These are phyloP conservation scores for Trichocomaceae sp. DNA, from an alignment of 2,329 filamentous ascomycete genomes.

Conservation along the genomic window DNA sequence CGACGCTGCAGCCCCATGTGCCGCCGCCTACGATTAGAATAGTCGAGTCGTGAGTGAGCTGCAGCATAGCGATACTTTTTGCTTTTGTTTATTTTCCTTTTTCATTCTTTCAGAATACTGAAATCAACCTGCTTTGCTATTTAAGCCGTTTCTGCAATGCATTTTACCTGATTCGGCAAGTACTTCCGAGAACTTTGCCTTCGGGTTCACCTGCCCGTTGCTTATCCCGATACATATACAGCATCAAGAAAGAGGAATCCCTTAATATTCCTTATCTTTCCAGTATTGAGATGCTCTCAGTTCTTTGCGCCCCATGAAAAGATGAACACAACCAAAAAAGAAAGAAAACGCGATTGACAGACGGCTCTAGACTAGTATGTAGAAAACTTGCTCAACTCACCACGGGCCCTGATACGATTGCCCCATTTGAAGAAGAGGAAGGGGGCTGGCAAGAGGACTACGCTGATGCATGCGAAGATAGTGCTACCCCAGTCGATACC, in stretches of 20 bases:
- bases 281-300: no score
- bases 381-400: no score
- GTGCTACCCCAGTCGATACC: background rate
- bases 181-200: background rate
- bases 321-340: no score
- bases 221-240: background rate
- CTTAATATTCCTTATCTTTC: no score
- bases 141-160: background rate
- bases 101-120: background rate
- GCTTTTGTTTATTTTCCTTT: background rate
- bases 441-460: background rate
- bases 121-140: no score
- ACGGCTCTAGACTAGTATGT: no score
- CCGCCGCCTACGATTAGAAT: slow-evolving; percentile 42
- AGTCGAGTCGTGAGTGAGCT: slow-evolving; percentile 1
- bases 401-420: no score
- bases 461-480: background rate
- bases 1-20: slow-evolving; percentile 38
- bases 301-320: no score
- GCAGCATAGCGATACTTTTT: background rate
- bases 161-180: background rate
- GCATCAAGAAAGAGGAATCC: no score
- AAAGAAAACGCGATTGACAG: no score
- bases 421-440: background rate
- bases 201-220: background rate